Base-by-base conservation (phyloP, 176 grass and related monocot species). In the Phragmites australis region DNA sequence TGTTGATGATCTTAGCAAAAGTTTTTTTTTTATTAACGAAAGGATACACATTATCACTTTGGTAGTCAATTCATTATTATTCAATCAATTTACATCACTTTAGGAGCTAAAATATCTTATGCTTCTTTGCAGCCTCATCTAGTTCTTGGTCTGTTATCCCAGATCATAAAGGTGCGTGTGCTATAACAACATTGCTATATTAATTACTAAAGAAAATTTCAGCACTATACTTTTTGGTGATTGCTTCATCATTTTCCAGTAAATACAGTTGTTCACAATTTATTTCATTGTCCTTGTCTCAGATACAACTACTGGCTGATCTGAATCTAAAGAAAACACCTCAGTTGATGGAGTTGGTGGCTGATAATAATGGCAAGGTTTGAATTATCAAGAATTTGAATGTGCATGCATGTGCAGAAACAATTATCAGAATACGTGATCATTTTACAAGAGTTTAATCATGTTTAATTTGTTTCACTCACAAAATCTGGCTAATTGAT, bases 231-330 rank as follows among this genome's bases (percentile, higher is more conserved):
- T 59, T 48, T 74, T 26, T 42, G 29, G 65, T 58, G 12, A 48
- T 49, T 71, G 47, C 9, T 57, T 53, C 10, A 48, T 29, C 6
- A 48, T 81, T n/a, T 67, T 8, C 16, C 12, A 71, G 15, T 42
- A 61, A 52, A 43, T 54, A 64, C 0, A 3, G 26, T 64, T 17
- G 39, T 49, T 89, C 59, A 70, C n/a, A 22, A 55, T 71, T 12
- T 40, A 43, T 85, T 84, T 75, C 41, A 15, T 51, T 54, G 27
- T 30, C 42, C 53, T 73, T 76, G 39, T 93, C 39, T 82, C 77
- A 97, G 95, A 91, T 97, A 88, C 95, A 97, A 97, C 90, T 97
- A 23, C 83, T 97, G 80, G 95, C 95, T 25, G 88, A 97, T 89
- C 86, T 97, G 67, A 91, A 97, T 75, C 71, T 97, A 32, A 97